phyloP scores from a whole-genome alignment of 345 rosid species.

The Linum usitatissimum region DNA sequence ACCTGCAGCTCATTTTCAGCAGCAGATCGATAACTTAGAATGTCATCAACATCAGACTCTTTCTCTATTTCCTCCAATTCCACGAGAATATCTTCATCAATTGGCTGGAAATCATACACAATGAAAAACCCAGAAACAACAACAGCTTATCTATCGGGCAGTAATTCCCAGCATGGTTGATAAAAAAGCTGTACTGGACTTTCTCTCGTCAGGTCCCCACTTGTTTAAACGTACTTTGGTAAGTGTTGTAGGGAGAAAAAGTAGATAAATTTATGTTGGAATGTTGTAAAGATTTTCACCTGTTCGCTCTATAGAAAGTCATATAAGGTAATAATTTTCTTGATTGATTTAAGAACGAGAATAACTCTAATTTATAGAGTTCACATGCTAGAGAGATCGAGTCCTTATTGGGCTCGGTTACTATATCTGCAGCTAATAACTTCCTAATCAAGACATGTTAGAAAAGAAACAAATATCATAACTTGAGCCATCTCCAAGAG shows the following conservation, averaged over 20 bases:
- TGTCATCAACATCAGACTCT: conserved; percentile 73
- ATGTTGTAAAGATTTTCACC: no score
- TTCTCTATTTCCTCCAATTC: conserved; percentile 88
- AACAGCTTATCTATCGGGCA: conserved; percentile 8
- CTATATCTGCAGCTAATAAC: no score
- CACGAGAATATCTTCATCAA: conserved; percentile 47
- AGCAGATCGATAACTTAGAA: conserved; percentile 68
- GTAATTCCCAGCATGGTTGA: not conserved
- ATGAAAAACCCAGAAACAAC: conserved; percentile 14
- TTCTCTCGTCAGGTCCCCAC: not conserved
- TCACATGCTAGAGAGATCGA: no score
- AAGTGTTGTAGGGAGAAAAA: not conserved
- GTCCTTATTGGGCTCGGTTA: no score
- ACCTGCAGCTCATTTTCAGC: conserved; percentile 89
- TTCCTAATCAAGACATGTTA: no score
- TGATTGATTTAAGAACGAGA: no score
- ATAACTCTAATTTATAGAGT: no score
- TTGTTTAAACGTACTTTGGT: not conserved
- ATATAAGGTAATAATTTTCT: no score
- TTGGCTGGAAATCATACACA: conserved; percentile 35
- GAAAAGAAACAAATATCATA: no score
- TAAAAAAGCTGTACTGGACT: not conserved
- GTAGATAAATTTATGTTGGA: not conserved
- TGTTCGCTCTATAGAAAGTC: no score
- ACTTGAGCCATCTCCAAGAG: no score